A percentile compares a stretch with the other conserved stretches of the same genome.
Evolutionary conservation across 768 basidiomycete genomes (phyloP).

Genomic region (Lactarius hengduanensis): DNA sequence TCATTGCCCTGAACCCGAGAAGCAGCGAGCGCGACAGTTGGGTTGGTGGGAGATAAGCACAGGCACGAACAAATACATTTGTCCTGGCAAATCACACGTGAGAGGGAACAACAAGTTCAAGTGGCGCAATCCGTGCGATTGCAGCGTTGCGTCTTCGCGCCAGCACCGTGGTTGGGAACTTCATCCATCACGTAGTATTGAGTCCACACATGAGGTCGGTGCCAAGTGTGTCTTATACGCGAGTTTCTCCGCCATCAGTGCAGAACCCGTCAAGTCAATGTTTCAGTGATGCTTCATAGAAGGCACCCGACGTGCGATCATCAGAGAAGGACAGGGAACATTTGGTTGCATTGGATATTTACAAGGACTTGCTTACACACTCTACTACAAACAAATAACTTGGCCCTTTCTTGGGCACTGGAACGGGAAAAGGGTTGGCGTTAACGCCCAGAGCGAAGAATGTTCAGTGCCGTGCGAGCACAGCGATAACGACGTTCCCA

Average conservation of each 20-base stretch:
- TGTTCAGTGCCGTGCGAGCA: slow-evolving; percentile 1
- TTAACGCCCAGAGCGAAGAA: slow-evolving; percentile 3
- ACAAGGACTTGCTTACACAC: slow-evolving; percentile 8
- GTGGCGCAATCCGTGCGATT: slow-evolving; percentile 16
- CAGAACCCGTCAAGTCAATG: background rate
- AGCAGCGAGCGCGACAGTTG: background rate
- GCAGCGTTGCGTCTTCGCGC: slow-evolving; percentile 13
- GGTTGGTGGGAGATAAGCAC: slow-evolving; percentile 19
- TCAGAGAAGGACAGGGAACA: background rate
- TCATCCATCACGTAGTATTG: slow-evolving; percentile 1
- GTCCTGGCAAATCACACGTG: background rate
- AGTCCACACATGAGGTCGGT: background rate
- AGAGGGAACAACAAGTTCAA: background rate
- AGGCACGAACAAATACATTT: slow-evolving; percentile 8
- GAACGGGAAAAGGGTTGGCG: background rate
- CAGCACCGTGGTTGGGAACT: slow-evolving; percentile 3
- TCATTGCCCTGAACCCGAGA: slow-evolving; percentile 21
- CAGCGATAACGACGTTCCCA: slow-evolving; percentile 4
- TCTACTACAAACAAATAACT: slow-evolving; percentile 9
- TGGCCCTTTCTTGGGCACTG: background rate
- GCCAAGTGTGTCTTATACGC: background rate
- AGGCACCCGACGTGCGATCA: background rate
- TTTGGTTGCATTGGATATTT: background rate
- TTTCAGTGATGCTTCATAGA: background rate
- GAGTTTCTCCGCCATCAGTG: slow-evolving; percentile 2